Percentiles rank a stretch among this genome's conserved stretches.
Conservation (phyloP, 1,139 yeast genomes). For the Cylindricascospora bacillispora region DNA sequence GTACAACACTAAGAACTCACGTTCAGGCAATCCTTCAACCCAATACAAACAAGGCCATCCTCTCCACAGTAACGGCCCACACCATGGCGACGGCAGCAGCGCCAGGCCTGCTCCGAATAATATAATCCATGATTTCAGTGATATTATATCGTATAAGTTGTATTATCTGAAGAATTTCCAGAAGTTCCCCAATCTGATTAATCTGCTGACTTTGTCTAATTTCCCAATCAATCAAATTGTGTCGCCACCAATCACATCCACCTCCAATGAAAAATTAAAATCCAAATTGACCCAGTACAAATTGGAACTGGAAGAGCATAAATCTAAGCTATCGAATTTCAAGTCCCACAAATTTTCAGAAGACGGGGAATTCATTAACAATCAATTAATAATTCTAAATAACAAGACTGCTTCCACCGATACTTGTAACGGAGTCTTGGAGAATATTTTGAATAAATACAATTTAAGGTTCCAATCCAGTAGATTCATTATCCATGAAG, state of each 20-base stretch:
- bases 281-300: no score
- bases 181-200: constrained; percentile 13
- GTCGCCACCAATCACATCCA: constrained; percentile 9
- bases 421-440: not conserved
- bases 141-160: constrained; percentile 21
- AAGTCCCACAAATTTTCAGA: constrained; percentile 1
- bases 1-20: no score
- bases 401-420: constrained; percentile 1
- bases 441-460: not conserved
- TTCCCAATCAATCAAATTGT: constrained; percentile 14
- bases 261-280: not conserved
- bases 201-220: constrained; percentile 15
- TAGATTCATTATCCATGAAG: no score
- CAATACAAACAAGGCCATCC: no score
- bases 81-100: no score
- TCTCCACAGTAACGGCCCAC: no score
- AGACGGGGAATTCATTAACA: constrained; percentile 1
- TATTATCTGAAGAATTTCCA: constrained; percentile 18
- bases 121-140: constrained; percentile 27
- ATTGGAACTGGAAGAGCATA: constrained; percentile 2
- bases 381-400: not conserved
- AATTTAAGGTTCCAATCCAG: constrained; percentile 1
- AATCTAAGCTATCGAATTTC: constrained; percentile 1
- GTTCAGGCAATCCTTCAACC: no score
- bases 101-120: no score